Conservation (phyloP, 768 basidiomycete genomes). For the Tubosaeta sp. region DNA sequence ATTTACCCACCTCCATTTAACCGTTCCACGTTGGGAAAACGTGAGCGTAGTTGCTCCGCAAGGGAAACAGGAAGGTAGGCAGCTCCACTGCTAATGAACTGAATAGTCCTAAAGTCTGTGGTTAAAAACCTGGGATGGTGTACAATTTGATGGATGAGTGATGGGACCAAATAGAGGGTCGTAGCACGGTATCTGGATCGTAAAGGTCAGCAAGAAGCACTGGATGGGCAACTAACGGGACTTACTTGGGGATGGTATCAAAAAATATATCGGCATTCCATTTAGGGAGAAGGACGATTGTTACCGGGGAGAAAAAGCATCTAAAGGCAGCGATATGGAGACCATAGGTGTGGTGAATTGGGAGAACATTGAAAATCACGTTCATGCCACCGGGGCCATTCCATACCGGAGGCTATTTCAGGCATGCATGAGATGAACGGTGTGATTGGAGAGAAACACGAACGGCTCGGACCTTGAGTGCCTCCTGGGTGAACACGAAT, state of each 20-base stretch:
- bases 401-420: slow-evolving; percentile 35
- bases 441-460: slow-evolving; percentile 6
- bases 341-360: slow-evolving; percentile 65
- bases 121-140: slow-evolving; percentile 44
- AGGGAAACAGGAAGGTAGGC: slow-evolving; percentile 64
- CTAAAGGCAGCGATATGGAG: slow-evolving; percentile 52
- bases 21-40: slow-evolving; percentile 29
- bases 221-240: neutral
- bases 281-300: slow-evolving; percentile 50
- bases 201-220: neutral
- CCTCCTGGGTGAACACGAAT: slow-evolving; percentile 27
- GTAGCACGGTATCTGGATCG: slow-evolving; percentile 51
- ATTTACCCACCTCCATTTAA: slow-evolving; percentile 44
- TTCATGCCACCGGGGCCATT: slow-evolving; percentile 44
- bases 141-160: slow-evolving; percentile 60
- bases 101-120: slow-evolving; percentile 51
- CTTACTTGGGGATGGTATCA: slow-evolving; percentile 55
- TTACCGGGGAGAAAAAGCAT: slow-evolving; percentile 40
- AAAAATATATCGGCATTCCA: slow-evolving; percentile 57
- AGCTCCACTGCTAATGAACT: slow-evolving; percentile 47
- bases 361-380: slow-evolving; percentile 53
- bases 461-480: slow-evolving; percentile 37
- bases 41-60: slow-evolving; percentile 37
- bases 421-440: neutral
- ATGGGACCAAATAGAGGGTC: slow-evolving; percentile 51